Evolutionary conservation across 495 filamentous ascomycete species (phyloP).

Genomic region (Talaromyces ruber): DNA sequence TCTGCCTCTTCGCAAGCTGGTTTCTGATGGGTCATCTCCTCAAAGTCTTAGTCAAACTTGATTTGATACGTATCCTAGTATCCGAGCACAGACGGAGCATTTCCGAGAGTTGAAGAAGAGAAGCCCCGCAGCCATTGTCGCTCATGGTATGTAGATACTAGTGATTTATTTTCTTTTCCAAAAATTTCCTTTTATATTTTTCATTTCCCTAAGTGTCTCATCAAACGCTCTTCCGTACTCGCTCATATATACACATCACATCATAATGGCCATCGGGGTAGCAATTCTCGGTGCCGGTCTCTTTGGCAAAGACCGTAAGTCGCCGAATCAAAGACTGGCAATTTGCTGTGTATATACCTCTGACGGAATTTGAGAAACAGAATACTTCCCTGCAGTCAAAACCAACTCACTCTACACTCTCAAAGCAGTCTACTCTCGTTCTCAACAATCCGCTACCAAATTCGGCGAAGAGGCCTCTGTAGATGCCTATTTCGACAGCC

Average conservation of each 20-base stretch:
- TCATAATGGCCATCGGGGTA: conserved; percentile 11
- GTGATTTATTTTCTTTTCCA: not conserved
- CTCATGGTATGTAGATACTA: not conserved
- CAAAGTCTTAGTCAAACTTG: not conserved
- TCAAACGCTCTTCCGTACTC: not conserved
- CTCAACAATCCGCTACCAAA: conserved; percentile 10
- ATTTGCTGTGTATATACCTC: not conserved
- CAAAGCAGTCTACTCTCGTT: conserved; percentile 20
- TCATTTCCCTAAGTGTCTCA: not conserved
- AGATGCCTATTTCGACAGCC: conserved; percentile 11
- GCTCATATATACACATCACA: not conserved
- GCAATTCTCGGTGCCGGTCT: conserved; percentile 13
- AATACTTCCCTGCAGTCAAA: conserved; percentile 16
- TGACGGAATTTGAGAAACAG: not conserved
- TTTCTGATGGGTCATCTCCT: not conserved
- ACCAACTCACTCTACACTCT: conserved; percentile 9
- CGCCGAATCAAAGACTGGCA: not conserved
- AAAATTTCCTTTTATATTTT: not conserved
- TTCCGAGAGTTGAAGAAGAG: not conserved
- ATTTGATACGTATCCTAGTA: not conserved
- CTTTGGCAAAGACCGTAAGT: conserved; percentile 10
- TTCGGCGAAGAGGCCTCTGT: conserved; percentile 8
- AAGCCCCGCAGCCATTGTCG: not conserved
- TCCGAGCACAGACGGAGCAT: not conserved
- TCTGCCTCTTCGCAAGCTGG: not conserved